Base-by-base conservation (phyloP, 495 filamentous ascomycete genomes). In the Hypoxylon trugodes region DNA sequence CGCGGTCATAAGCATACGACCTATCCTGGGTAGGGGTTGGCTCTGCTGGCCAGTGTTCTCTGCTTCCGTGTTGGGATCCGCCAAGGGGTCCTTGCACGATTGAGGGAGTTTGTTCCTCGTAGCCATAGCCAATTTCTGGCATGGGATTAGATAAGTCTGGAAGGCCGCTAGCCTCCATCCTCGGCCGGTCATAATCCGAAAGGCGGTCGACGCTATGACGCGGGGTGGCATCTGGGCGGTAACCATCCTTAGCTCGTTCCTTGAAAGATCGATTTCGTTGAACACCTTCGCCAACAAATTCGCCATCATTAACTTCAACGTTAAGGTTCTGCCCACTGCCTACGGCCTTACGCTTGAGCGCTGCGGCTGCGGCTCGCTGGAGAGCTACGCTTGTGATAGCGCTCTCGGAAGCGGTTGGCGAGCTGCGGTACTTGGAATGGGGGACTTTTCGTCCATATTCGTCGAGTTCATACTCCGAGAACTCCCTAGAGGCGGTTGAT, bases 171-270 rank as follows among this genome's bases (percentile, higher is more conserved):
- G 87, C 81, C 19, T 77, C 81, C 76, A 93, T 70, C 57, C 81
- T 79, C 13, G 82, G 78, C 0, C 81, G 75, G 9, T 86, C 74
- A 15, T 88, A 82, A 15, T 87, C 83, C 24, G 83, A 75, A 16
- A 89, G 86, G 40, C 84, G 80, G 37, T 90, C 85, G 28, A 91
- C 78, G 67, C 90, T 93, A 58, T 90, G 89, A n/a, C 84, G 85
- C n/a, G 90, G 89, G 8, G 90, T 92, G 19, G 82, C 81, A 16
- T 83, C 81, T n/a, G 81, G 78, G 40, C 73, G 72, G 26, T 74
- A 74, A 0, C 76, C 77, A 38, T 81, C 77, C 65, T 77, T 71
- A 2, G 81, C 77, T 45, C 82, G 80, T 56, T 86, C 81, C 60
- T 84, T 84, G 72, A 86, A 86, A 8, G 83, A 86, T 48, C 73